Evolutionary conservation across 2,329 filamentous ascomycete genomes (phyloP), one percentile per base, ranked within the genome.

Genomic region (Beauveria sp.): DNA sequence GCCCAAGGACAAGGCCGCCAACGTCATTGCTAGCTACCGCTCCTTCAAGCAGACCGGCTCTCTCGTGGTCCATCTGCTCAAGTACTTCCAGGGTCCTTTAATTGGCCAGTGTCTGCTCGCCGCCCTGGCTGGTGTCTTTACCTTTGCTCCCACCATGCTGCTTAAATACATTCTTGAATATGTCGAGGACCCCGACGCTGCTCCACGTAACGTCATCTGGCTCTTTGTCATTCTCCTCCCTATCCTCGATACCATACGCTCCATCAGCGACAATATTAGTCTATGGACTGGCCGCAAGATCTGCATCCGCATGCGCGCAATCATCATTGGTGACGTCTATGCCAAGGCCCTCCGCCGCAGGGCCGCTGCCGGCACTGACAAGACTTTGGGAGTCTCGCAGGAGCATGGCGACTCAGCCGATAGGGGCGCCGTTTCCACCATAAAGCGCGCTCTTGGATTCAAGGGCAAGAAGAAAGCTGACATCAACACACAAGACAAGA

Each of bases 291-390:
- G 95, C 18, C 88, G 95, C 61, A 96, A 92, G 74, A 90, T 98
- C 64, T 97, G 93, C 75, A 93, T 99, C 68, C 88, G 91, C 64
- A 81, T 98, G 49, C 89, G 93, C 65, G 93, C 95, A 56, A 95
- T 99, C 70, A 92, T 99, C 64, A 91, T 99, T 66, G 95, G 95
- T 60, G 95, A 99, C 70, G 95, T 99, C 52, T 99, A 99, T 72
- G 90, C 92, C 62, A 99, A 99, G 77, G 91, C 95, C 1, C 81
- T 99, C 20, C 87, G 96, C 65, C 87, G 95, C 67, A 96, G 96
- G 74, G 93, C 92, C 20, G 88, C 91, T 24, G 87, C 93, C 9
- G 85, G 87, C 20, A 82, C 81, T 43, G 92, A 98, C 67, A 86
- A 88, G 58, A 81, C 88, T 0, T 79, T 95, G 18, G 89, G 90